Evolutionary conservation across 768 basidiomycete species (phyloP), one percentile per base, ranked within the genome.

Genomic region (Porphyrellus cyaneotinctus): DNA sequence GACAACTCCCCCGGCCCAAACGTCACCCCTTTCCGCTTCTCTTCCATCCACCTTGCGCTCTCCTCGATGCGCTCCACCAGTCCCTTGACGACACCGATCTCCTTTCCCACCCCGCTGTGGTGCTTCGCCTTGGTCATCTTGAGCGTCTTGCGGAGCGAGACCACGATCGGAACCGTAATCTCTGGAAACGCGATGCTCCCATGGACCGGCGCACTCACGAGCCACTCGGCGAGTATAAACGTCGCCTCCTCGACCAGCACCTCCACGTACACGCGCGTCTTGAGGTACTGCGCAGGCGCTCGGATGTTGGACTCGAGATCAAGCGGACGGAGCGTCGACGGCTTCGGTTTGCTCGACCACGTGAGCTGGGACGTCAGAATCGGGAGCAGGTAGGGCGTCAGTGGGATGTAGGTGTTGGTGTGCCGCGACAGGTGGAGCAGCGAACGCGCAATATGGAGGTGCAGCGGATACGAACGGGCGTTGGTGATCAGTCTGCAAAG

Each of bases 171-270:
- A 13, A 97, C 81, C 14, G 84, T 77, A 36, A 95, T 78, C 71
- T 99, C 97, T 2, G 97, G 95, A 77, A 97, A 98, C 1, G 91
- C 91, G 53, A 97, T 84, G 68, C 87, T 90, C 1, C 83, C 87
- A 44, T 91, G 87, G 1, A 95, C 83, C 0, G 81, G 73, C 10
- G 71, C 59, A 30, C 82, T 84, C 28, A 83, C 77, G 48, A 93
- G 81, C 84, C 89, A 93, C 62, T 94, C 92, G 2, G 84, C 85
- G 22, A 95, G 75, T 24, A 91, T 70, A 70, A 82, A 95, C 6
- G 78, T 68, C 15, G 86, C 72, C 69, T 98, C 97, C 48, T 98
- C 95, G 3, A 83, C 77, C 36, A 97, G 70, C 1, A 82, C 85
- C 62, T 97, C 95, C 43, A 78, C 74, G 67, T 93, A 93, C 23